Base-by-base conservation (phyloP, 257 asterid species). In the Osmanthus fragrans region DNA sequence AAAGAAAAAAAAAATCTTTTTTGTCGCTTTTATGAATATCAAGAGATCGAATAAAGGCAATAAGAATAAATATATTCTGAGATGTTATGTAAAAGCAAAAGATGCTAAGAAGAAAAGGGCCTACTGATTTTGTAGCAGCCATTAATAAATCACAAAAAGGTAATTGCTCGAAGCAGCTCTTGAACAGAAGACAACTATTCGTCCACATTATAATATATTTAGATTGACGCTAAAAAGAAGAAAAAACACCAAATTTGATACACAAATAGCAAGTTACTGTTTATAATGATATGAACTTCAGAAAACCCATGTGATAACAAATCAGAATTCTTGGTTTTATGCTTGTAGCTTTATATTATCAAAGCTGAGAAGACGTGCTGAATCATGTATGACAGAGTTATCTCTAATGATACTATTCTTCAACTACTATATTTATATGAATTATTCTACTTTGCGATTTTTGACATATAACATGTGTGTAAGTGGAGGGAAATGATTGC, bases 251-350 rank as follows among this genome's bases (percentile, higher is more conserved):
- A 39, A 27, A 75, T n/a, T 37, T 13, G 64, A 39, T 64, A 36
- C 72, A 75, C 12, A 23, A 64, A 36, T 63, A 64, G 78, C 21
- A 37, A 36, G 37, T 60, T 74, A 60, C 40, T 21, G 27, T 75
- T 12, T 32, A 64, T 27, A 58, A 23, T 34, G 71, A 70, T 75
- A n/a, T 21, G 42, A 40, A 60, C 51, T 15, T 29, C 74, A 15
- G 47, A 42, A 33, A 73, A 33, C 33, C 34, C 63, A 74, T n/a
- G 5, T 66, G 70, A 36, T 37, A 64, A 64, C 40, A 66, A 71
- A 54, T 73, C 83, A 13, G 0, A 21, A 36, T 60, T 0, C 42
- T 29, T 80, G 75, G 73, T 75, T 75, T 40, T 32, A 5, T 58
- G 32, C 19, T 64, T 32, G 39, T n/a, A 45, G 69, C 32, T 49